Percentiles rank a stretch among this genome's conserved stretches.
These are phyloP conservation scores for Parasitella parasitica DNA, from an alignment of 371 early-diverging fungal genomes.

Conservation along the genomic window DNA sequence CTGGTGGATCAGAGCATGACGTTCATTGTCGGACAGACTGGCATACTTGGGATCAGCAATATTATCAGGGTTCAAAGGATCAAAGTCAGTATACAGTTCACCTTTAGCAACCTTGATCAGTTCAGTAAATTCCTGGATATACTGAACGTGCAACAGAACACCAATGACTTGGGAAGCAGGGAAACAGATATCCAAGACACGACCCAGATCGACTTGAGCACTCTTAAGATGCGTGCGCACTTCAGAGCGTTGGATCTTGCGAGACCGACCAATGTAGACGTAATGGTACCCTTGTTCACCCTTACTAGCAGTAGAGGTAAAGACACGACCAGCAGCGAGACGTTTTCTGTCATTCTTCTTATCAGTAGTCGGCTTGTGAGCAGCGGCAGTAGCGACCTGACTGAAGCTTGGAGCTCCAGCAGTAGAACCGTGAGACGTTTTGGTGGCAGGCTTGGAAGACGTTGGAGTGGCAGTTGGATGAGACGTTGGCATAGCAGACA, in stretches of 20 bases:
- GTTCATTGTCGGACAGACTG: neutral
- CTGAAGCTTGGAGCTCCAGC: no score
- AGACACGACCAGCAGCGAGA: no score
- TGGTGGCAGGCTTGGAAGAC: no score
- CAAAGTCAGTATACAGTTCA: neutral
- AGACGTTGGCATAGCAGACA: no score
- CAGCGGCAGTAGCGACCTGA: no score
- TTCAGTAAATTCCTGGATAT: neutral
- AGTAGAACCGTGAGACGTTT: no score
- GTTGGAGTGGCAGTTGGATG: no score
- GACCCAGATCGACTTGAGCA: no score
- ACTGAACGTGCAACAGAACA: neutral
- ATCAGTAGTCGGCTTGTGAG: no score
- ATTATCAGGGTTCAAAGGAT: neutral
- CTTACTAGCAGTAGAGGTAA: no score
- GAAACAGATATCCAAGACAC: slow-evolving; percentile 3
- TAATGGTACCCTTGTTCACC: neutral
- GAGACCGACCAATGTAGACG: neutral
- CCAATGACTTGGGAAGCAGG: slow-evolving; percentile 1
- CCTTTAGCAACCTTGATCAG: neutral
- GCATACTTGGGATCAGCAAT: neutral
- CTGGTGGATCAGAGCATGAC: neutral
- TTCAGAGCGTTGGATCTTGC: neutral
- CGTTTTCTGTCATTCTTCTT: no score
- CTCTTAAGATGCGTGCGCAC: no score